Evolutionary conservation across 2,329 filamentous ascomycete genomes (phyloP).

Genomic region (Cyphellophora europaea): DNA sequence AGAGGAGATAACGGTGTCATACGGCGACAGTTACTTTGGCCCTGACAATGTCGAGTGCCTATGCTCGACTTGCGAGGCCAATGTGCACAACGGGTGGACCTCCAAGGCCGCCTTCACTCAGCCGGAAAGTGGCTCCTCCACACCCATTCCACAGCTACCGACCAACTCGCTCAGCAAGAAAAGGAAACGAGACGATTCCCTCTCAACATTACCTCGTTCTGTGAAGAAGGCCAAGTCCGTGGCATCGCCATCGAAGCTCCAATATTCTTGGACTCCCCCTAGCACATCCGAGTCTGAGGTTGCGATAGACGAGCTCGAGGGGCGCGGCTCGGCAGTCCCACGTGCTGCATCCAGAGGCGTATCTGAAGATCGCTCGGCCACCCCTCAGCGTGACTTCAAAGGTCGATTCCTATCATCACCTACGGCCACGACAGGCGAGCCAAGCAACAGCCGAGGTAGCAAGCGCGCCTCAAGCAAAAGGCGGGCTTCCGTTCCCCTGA

Average conservation of each 20-base stretch:
- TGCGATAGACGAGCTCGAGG: constrained; percentile 1
- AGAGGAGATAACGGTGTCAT: constrained; percentile 94
- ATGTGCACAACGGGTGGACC: constrained; percentile 73
- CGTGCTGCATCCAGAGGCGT: neutral
- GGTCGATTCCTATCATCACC: neutral
- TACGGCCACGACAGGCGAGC: constrained; percentile 6
- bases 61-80: constrained; percentile 74
- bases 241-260: constrained; percentile 19
- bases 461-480: neutral
- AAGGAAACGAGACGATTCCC: constrained; percentile 12
- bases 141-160: constrained; percentile 4
- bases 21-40: constrained; percentile 93
- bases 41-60: constrained; percentile 91
- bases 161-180: constrained; percentile 7
- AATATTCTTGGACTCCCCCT: constrained; percentile 19
- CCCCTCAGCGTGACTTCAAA: neutral
- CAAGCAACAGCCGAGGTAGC: constrained; percentile 1
- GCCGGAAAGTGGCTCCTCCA: constrained; percentile 8
- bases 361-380: too few species aligned
- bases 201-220: constrained; percentile 2
- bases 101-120: constrained; percentile 22
- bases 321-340: neutral
- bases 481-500: neutral
- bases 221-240: constrained; percentile 9
- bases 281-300: constrained; percentile 10